These are phyloP conservation scores for Trichosporon asahii DNA, from an alignment of 1,284 basidiomycete genomes.

Conservation along the genomic window DNA sequence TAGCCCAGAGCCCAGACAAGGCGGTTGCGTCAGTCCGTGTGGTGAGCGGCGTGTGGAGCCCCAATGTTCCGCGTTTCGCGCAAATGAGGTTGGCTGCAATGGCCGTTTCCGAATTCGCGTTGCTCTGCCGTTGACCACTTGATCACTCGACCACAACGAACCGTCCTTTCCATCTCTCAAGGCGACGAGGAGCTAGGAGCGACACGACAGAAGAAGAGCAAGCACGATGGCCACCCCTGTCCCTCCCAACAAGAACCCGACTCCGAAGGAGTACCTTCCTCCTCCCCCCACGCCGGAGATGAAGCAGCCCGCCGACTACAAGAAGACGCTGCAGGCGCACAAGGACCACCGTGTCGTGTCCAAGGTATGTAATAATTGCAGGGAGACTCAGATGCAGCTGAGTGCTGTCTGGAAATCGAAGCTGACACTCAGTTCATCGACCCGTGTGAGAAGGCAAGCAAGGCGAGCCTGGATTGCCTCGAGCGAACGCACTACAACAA, in stretches of 20 bases:
- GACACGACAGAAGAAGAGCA: background rate
- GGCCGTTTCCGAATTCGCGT: constrained; percentile 5
- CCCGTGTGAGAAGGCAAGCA: constrained; percentile 48
- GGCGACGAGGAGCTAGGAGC: background rate
- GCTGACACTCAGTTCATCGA: constrained; percentile 42
- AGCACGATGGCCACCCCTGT: constrained; percentile 45
- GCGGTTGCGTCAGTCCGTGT: background rate
- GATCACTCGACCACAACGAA: background rate
- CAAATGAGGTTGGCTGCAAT: constrained; percentile 2
- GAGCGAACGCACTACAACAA: constrained; percentile 51
- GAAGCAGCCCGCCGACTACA: constrained; percentile 48
- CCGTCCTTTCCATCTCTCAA: background rate
- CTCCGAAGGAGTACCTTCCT: constrained; percentile 35
- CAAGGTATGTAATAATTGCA: constrained; percentile 32
- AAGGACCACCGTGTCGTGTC: constrained; percentile 23
- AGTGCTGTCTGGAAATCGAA: background rate
- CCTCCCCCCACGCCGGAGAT: constrained; percentile 37
- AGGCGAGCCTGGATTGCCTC: constrained; percentile 48
- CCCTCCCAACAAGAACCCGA: constrained; percentile 42
- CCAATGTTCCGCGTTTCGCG: background rate
- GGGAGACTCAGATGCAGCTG: background rate
- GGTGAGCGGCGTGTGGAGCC: background rate
- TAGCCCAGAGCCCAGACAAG: background rate
- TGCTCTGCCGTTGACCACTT: background rate
- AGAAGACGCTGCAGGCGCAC: constrained; percentile 40